Base-by-base conservation (phyloP, 495 filamentous ascomycete genomes). In the Trichoderma reesei region DNA sequence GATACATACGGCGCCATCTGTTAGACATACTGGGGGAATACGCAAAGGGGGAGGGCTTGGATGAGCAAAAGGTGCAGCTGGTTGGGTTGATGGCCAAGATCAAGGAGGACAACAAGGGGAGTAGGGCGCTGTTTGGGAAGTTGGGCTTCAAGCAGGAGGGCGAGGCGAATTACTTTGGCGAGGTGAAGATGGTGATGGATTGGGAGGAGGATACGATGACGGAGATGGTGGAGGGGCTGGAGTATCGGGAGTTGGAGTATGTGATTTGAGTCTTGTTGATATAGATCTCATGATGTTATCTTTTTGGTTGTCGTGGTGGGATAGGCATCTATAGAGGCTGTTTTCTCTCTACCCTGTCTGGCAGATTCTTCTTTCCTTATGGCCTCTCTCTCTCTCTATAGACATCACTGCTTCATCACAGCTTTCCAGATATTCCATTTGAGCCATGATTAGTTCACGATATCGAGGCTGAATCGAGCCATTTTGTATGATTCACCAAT, bases 21-120 rank as follows among this genome's bases (percentile, higher is more conserved):
- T 68, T 64, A 0, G 74, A 64, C 5, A 82, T 96, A 16, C 63
- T 90, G 63, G 59, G 59, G 0, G 89, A 92, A 73, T 92, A 88
- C 65, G 65, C 56, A 3, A 20, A 34, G 34, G 51, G 51, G 26
- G 51, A 56, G 31, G 34, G 34, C 3, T 16, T 56, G 11, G 51
- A 56, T 10, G 26, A 13, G 51, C 26, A 34, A 8, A 31, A 56
- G 51, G 60, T 63, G 20, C 20, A 46, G 18, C 56, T 82, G 20
- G 74, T 64, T 44, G 64, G 71, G 18, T 63, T 83, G 10, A 74
- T 80, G 68, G 80, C 72, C 7, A 82, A 82, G 72, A 80, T 83
- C 60, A 68, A 74, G 34, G 69, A 69, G 39, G 61, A 39, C 4
- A 83, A 83, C 26, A 51, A 5, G 0, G 64, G 65, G 11, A 82